Percentiles rank a stretch among this genome's conserved stretches.
Evolutionary conservation across 371 early-diverging fungal species (phyloP).

Genomic region (Mortierella sp.): DNA sequence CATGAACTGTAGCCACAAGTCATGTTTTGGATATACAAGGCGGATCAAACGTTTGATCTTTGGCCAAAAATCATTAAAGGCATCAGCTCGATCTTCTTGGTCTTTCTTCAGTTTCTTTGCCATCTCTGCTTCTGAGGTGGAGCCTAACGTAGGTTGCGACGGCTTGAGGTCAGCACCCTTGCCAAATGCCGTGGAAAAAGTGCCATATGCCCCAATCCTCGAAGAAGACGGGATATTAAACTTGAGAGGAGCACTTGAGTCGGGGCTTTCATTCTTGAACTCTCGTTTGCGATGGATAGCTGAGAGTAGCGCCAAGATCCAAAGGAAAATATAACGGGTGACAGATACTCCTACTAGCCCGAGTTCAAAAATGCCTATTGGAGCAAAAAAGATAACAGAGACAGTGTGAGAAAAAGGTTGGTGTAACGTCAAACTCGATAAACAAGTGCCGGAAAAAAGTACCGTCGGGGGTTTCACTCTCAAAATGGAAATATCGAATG

Average conservation of each 20-base stretch:
- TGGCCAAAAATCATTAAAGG: conserved; percentile 61
- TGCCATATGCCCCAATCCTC: conserved; percentile 26
- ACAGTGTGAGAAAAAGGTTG: background rate
- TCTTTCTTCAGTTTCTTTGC: conserved; percentile 30
- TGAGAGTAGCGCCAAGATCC: conserved; percentile 21
- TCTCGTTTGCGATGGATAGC: conserved; percentile 28
- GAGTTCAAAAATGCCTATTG: background rate
- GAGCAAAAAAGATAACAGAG: background rate
- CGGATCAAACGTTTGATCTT: conserved; percentile 80
- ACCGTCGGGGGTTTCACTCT: background rate
- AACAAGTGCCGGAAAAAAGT: background rate
- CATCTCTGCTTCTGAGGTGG: conserved; percentile 35
- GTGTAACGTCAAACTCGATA: background rate
- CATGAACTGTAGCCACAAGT: conserved; percentile 69
- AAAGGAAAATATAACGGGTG: conserved; percentile 25
- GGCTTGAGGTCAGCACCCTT: conserved; percentile 3
- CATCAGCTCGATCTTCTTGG: conserved; percentile 30
- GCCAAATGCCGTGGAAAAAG: conserved; percentile 23
- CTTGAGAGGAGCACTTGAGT: conserved; percentile 24
- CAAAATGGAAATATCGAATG: conserved; percentile 34
- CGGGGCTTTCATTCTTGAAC: conserved; percentile 31
- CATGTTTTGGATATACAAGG: conserved; percentile 83
- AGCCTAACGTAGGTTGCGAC: conserved; percentile 3
- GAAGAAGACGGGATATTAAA: conserved; percentile 10
- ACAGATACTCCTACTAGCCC: conserved; percentile 23